A percentile compares a stretch with the other conserved stretches of the same genome.
Conservation (phyloP, 2,329 filamentous ascomycete species). For the Trichoderma arundinaceum region DNA sequence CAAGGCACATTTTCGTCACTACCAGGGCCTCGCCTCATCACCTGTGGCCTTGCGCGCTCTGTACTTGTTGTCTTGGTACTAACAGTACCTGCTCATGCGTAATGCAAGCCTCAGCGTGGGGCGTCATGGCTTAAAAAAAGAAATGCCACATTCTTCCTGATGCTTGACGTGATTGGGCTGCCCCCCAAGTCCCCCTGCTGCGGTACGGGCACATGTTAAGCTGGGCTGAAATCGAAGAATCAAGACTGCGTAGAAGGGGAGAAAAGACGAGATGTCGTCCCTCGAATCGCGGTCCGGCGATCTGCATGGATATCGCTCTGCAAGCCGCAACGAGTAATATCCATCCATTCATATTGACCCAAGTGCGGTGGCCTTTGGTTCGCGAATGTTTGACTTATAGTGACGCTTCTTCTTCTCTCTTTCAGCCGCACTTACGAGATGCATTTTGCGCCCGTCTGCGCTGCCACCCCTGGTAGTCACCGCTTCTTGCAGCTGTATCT, state of each 20-base stretch:
- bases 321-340: neutral
- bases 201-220: no score
- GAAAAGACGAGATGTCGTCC: no score
- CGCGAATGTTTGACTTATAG: slow-evolving; percentile 16
- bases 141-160: slow-evolving; percentile 5
- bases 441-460: slow-evolving; percentile 21
- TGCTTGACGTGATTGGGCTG: neutral
- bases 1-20: slow-evolving; percentile 29
- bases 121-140: neutral
- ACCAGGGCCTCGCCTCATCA: slow-evolving; percentile 1
- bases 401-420: neutral
- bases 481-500: slow-evolving; percentile 13
- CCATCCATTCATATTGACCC: neutral
- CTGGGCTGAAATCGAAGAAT: no score
- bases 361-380: slow-evolving; percentile 1
- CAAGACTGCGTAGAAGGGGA: no score
- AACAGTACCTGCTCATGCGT: neutral
- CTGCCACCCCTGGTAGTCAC: slow-evolving; percentile 10
- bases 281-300: no score
- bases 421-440: slow-evolving; percentile 28
- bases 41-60: neutral
- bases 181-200: no score
- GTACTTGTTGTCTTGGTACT: neutral
- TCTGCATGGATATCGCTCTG: no score
- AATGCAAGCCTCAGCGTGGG: neutral